Base-by-base conservation (phyloP, 208 protist genomes). In the Leishmania lainsoni region DNA sequence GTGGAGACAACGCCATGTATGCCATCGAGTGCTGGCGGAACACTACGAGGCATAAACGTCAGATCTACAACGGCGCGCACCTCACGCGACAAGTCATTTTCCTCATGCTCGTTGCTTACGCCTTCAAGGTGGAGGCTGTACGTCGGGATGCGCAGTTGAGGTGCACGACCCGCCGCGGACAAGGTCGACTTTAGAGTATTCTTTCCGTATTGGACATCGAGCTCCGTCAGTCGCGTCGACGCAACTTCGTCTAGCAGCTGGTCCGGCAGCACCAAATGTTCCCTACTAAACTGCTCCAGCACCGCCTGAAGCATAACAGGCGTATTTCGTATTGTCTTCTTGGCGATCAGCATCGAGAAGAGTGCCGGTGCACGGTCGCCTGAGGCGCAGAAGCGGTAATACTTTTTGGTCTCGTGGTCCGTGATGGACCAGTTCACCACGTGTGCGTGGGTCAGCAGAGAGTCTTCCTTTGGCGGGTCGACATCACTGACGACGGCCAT, bases 61-160 rank as follows among this genome's bases (percentile, higher is more conserved):
- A 93, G 76, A 32, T 92, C 91, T n/a, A 94, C 75, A 39, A 84
- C 81, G 22, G 83, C 87, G 39, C 72, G 66, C 59, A 90, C 83
- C 81, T 94, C 91, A 48, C 87, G 26, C 16, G 81, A 65, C 51
- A 84, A 70, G 68, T 89, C 75, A 0, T 39, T 22, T 48, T 84
- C 85, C 54, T 85, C 84, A n/a, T 83, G 81, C 79, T 93, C 91
- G 85, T 79, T 83, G 26, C 88, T 93, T 3, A 79, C 77, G 2
- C 91, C 91, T 22, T 87, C 84, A 17, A 94, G 81, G 69, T 90
- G 86, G 29, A 94, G 75, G 54, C 81, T 83, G 85, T 93, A 94
- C 45, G 29, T 80, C 56, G 83, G 76, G 45, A 75, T 20, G 9
- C 65, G 68, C 72, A 84, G 76, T 17, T 79, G 63, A 26, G 42